Percentiles rank a stretch among this genome's conserved stretches.
These are phyloP conservation scores for Rhodotorula babjevae DNA, from an alignment of 768 basidiomycete genomes.

Conservation along the genomic window DNA sequence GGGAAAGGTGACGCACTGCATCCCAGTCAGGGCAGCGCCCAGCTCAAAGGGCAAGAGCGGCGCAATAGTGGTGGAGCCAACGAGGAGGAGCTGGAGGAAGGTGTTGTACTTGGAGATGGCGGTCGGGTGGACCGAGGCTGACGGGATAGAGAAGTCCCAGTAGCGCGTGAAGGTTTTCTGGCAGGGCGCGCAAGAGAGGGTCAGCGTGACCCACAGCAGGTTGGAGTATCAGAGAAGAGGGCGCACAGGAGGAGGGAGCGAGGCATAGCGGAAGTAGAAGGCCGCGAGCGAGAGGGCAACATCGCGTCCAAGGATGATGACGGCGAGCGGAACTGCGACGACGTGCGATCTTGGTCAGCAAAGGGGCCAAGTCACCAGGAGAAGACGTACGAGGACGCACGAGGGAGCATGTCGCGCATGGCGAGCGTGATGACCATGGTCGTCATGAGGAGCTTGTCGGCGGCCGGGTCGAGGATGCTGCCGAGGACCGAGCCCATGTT, in stretches of 20 bases:
- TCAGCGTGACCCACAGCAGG: neutral
- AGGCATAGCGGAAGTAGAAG: slow-evolving; percentile 87
- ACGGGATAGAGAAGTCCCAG: slow-evolving; percentile 93
- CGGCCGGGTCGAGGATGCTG: slow-evolving; percentile 91
- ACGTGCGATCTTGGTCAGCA: too few relatives aligned
- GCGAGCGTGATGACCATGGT: slow-evolving; percentile 82
- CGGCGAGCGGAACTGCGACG: slow-evolving; percentile 69
- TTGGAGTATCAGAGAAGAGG: neutral
- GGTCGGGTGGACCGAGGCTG: slow-evolving; percentile 89
- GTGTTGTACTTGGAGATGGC: slow-evolving; percentile 97
- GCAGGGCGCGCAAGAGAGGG: neutral
- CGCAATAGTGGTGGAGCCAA: slow-evolving; percentile 80
- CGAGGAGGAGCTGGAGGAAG: slow-evolving; percentile 78
- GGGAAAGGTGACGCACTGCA: slow-evolving; percentile 65
- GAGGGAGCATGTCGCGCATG: slow-evolving; percentile 73
- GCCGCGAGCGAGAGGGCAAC: slow-evolving; percentile 77
- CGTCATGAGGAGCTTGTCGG: slow-evolving; percentile 93
- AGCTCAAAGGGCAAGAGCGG: slow-evolving; percentile 68
- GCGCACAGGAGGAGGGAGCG: slow-evolving; percentile 77
- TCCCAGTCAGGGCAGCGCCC: slow-evolving; percentile 55
- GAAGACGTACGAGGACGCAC: slow-evolving; percentile 51
- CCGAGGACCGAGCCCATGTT: slow-evolving; percentile 88
- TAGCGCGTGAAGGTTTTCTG: slow-evolving; percentile 89
- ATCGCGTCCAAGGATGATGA: slow-evolving; percentile 83
- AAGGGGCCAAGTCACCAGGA: neutral